Conservation (phyloP, 805 yeast genomes). For the Danielozyma ontarioensis region DNA sequence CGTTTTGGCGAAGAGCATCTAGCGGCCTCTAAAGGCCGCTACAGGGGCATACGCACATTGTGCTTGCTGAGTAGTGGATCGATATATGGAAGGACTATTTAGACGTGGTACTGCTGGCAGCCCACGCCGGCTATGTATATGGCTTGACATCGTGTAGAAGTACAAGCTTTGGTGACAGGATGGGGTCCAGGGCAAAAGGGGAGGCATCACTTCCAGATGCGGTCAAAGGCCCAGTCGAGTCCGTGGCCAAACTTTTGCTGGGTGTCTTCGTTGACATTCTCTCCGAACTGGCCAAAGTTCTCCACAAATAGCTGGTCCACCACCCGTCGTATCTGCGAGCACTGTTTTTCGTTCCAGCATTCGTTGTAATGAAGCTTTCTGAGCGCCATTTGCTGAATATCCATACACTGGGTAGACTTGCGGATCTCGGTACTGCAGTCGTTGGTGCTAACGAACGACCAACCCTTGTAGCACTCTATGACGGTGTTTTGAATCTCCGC, state of each 20-base stretch:
- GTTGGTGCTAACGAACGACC: constrained; percentile 20
- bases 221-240: too few species aligned
- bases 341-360: constrained; percentile 30
- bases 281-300: constrained; percentile 36
- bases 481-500: constrained; percentile 35
- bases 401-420: constrained; percentile 24
- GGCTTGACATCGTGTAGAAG: not conserved
- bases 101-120: too few species aligned
- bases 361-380: constrained; percentile 29
- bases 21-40: too few species aligned
- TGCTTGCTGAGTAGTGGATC: too few species aligned
- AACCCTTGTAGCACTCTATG: constrained; percentile 29
- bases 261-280: constrained; percentile 21
- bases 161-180: too few species aligned
- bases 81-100: too few species aligned
- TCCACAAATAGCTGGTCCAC: constrained; percentile 32
- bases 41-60: too few species aligned
- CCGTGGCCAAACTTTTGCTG: constrained; percentile 18
- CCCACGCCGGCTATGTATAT: not conserved
- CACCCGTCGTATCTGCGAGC: constrained; percentile 29
- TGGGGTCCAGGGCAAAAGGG: too few species aligned
- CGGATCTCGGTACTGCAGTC: constrained; percentile 26
- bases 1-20: constrained; percentile 26
- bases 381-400: constrained; percentile 31
- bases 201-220: too few species aligned